Evolutionary conservation across 1,284 basidiomycete genomes (phyloP).

Genomic region (Rhodotorula sp.): DNA sequence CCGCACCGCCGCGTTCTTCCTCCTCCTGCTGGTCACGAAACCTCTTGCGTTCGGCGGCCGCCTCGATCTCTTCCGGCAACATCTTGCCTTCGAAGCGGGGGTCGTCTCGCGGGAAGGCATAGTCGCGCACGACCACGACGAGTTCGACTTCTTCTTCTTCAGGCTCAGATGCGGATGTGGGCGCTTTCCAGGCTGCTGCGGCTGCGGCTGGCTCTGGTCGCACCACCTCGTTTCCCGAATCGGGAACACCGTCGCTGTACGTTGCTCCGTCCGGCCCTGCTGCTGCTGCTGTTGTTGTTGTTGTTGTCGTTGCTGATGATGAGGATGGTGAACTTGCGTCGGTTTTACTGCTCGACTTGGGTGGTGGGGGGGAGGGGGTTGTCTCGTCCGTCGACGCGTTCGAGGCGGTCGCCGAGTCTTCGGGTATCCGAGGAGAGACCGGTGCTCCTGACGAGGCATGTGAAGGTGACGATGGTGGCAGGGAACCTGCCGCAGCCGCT

Average conservation of each 20-base stretch:
- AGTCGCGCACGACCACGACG: constrained; percentile 18
- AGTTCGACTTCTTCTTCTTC: neutral
- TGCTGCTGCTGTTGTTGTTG: no score
- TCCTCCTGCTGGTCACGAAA: constrained; percentile 6
- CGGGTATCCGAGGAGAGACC: constrained; percentile 1
- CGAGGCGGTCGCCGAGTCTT: neutral
- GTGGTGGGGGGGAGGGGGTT: no score
- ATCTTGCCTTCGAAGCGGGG: constrained; percentile 14
- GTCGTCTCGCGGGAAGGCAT: constrained; percentile 16
- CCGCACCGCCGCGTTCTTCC: neutral
- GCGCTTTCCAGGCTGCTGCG: neutral
- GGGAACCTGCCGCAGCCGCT: no score
- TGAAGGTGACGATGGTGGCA: neutral
- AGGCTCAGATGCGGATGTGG: neutral
- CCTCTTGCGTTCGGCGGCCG: constrained; percentile 4
- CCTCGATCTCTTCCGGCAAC: constrained; percentile 11
- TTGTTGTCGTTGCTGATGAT: no score
- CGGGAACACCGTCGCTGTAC: no score
- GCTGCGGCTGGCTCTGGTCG: neutral
- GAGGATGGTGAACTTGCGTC: no score
- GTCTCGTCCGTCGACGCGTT: neutral
- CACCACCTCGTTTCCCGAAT: no score
- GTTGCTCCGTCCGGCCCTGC: no score
- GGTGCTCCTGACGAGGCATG: neutral
- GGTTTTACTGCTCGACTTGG: no score